phyloP scores from a whole-genome alignment of 1,284 basidiomycete genomes.

The Termitomyces sp. region DNA sequence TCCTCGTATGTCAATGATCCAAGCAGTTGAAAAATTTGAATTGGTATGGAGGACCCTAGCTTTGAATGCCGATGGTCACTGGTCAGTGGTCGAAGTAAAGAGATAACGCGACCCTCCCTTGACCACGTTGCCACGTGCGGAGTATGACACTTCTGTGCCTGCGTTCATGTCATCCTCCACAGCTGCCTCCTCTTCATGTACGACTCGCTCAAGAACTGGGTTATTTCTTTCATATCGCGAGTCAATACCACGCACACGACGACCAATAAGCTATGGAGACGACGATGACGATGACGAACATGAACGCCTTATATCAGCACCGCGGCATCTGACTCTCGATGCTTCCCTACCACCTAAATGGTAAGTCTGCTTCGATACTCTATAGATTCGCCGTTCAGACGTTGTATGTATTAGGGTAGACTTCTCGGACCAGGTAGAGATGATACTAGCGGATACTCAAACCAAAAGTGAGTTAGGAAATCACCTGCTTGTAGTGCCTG shows the following conservation, averaged over 20 bases:
- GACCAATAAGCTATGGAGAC: slow-evolving; percentile 33
- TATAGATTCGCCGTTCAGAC: slow-evolving; percentile 14
- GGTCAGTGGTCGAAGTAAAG: neutral
- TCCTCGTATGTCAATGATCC: too few species aligned
- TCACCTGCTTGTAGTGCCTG: slow-evolving; percentile 18
- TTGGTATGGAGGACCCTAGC: too few species aligned
- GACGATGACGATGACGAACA: slow-evolving; percentile 65
- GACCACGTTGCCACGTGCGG: slow-evolving; percentile 15
- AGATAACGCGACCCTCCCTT: neutral
- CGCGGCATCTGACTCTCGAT: slow-evolving; percentile 52
- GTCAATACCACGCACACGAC: slow-evolving; percentile 52
- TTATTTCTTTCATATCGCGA: slow-evolving; percentile 95
- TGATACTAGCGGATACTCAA: slow-evolving; percentile 63
- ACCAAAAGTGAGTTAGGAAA: slow-evolving; percentile 67
- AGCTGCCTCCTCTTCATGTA: slow-evolving; percentile 21
- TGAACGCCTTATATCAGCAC: slow-evolving; percentile 58
- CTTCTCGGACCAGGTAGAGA: slow-evolving; percentile 82
- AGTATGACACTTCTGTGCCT: slow-evolving; percentile 7
- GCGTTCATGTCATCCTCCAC: slow-evolving; percentile 17
- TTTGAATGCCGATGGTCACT: too few species aligned
- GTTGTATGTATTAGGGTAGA: slow-evolving; percentile 68
- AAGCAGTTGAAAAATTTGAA: too few species aligned
- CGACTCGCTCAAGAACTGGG: slow-evolving; percentile 85
- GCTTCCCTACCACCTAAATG: slow-evolving; percentile 69
- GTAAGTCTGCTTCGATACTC: slow-evolving; percentile 29